Base-by-base conservation (phyloP, 75 land plant genomes). In the Pinus tabuliformis region DNA sequence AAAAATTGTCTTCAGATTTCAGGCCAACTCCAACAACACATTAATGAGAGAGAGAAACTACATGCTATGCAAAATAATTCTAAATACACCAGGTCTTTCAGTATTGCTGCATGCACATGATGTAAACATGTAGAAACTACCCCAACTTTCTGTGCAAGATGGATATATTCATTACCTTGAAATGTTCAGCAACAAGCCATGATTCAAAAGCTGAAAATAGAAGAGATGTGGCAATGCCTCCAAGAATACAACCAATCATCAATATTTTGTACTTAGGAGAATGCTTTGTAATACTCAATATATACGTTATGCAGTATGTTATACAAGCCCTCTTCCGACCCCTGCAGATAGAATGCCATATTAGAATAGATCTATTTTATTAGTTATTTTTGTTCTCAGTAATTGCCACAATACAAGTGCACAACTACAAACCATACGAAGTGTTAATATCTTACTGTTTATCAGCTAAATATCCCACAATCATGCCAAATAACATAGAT, bases 181-280 rank as follows among this genome's bases (percentile, higher is more conserved):
- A 84, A 83, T 95, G 98, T 78, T 95, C 98, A 24, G 98, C 98
- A 86, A 95, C 98, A 58, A 95, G 92, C 98, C 98, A 95, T 20
- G 99, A 96, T 73, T 96, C 99, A 84, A 96, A 96, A 3, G 99
- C 89, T 56, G 99, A 96, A 77, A 94, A 96, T 45, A 96, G 82
- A 15, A 96, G 95, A 77, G 99, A 96, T 20, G 99, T 96, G 12
- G 99, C 91, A 86, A 96, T 94, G 37, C 99, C 99, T 78, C 99
- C 99, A 63, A 96, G 81, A 4, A 96, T 77, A 39, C 99, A 89
- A 0, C 99, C 99, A 70, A 96, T 1, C 99, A 96, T 90, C 73
- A 96, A 78, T 45, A 96, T 83, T 81, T 84, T 86, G 70, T 88
- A 96, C 59, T 90, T 76, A 22, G 99, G 90, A 80, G 95, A 96